These are phyloP conservation scores for Cladobotryum protrusum DNA, from an alignment of 2,329 filamentous ascomycete species.

Conservation along the genomic window DNA sequence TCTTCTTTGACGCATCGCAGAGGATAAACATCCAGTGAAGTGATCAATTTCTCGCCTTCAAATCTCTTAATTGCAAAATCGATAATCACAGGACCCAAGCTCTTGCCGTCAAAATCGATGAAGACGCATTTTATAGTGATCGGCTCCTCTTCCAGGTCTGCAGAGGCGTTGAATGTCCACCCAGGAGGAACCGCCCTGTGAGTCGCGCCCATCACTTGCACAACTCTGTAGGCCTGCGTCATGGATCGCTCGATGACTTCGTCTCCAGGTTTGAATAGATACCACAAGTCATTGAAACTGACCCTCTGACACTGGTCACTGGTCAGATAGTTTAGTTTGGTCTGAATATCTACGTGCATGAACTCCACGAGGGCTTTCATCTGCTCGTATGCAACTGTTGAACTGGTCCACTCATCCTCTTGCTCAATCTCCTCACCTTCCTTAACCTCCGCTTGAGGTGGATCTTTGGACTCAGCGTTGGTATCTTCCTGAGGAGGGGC, in stretches of 20 bases:
- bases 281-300: slow-evolving; percentile 23
- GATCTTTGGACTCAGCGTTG: too few species aligned
- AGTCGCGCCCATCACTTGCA: slow-evolving; percentile 6
- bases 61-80: slow-evolving; percentile 20
- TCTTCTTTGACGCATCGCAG: slow-evolving; percentile 11
- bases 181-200: slow-evolving; percentile 6
- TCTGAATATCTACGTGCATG: not conserved
- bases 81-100: slow-evolving; percentile 20
- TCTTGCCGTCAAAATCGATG: slow-evolving; percentile 27
- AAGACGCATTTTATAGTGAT: slow-evolving; percentile 17
- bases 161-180: not conserved
- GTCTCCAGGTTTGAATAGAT: slow-evolving; percentile 22
- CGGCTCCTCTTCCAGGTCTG: not conserved
- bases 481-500: too few species aligned
- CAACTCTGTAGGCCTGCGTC: slow-evolving; percentile 22
- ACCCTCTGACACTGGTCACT: not conserved
- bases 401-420: not conserved
- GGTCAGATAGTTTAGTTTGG: slow-evolving; percentile 1
- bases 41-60: slow-evolving; percentile 20
- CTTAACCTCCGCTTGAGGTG: too few species aligned
- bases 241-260: slow-evolving; percentile 13
- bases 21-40: slow-evolving; percentile 21
- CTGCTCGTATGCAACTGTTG: slow-evolving; percentile 4
- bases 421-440: not conserved
- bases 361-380: slow-evolving; percentile 9